A percentile compares a stretch with the other conserved stretches of the same genome.
phyloP scores from a whole-genome alignment of 192 early-diverging fungal genomes.

The Allomyces arbusculus region DNA sequence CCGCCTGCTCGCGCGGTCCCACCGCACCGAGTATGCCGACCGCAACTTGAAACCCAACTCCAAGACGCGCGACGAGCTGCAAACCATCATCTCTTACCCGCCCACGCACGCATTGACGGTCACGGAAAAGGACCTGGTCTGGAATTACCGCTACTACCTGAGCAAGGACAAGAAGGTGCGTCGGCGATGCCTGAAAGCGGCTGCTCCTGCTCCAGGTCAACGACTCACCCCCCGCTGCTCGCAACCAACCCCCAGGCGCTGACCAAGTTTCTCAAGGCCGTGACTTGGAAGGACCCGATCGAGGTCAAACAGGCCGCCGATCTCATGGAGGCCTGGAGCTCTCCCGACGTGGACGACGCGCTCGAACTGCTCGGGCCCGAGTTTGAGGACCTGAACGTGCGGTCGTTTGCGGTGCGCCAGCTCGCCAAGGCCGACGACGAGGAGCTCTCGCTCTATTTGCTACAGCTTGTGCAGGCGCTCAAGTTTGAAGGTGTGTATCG shows the following conservation, averaged over 20 bases:
- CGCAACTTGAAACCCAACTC: constrained; percentile 93
- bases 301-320: constrained; percentile 85
- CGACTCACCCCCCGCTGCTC: too few species aligned
- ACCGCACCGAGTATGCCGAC: constrained; percentile 75
- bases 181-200: background rate
- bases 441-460: constrained; percentile 78
- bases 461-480: constrained; percentile 95
- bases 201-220: background rate
- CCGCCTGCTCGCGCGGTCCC: constrained; percentile 64
- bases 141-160: constrained; percentile 95
- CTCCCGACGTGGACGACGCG: constrained; percentile 87
- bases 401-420: constrained; percentile 1
- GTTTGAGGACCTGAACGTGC: background rate
- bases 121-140: constrained; percentile 85
- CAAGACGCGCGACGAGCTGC: constrained; percentile 85
- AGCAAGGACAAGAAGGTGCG: constrained; percentile 71
- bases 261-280: constrained; percentile 94
- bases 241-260: constrained; percentile 55
- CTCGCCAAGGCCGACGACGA: constrained; percentile 10
- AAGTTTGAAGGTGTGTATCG: constrained; percentile 85
- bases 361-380: constrained; percentile 71
- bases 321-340: constrained; percentile 67
- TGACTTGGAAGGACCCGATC: constrained; percentile 78
- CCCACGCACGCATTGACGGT: constrained; percentile 63
- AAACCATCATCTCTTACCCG: constrained; percentile 78